Conservation (phyloP, 257 asterid genomes). For the Solanum medicagineum region DNA sequence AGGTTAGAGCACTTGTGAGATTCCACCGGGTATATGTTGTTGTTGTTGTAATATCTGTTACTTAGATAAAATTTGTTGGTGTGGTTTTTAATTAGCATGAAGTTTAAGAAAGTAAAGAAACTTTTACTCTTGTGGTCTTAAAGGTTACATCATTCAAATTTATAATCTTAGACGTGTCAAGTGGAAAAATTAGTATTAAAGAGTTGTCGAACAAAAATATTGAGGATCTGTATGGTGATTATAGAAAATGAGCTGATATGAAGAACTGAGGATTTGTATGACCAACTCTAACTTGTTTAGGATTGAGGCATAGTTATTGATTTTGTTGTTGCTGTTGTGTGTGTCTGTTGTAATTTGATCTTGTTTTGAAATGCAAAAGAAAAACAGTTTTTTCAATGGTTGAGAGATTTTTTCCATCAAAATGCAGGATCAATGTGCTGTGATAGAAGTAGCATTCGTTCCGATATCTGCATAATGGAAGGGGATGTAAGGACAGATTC, state of each 20-base stretch:
- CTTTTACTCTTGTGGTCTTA: background rate
- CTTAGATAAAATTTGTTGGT: background rate
- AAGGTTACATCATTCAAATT: too few relatives aligned
- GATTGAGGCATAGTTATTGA: background rate
- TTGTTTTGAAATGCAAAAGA: background rate
- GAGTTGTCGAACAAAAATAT: background rate
- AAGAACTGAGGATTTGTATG: background rate
- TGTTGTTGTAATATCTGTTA: too few relatives aligned
- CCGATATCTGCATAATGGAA: slow-evolving; percentile 51
- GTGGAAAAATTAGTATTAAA: background rate
- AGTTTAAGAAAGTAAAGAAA: background rate
- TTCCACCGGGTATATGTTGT: too few relatives aligned
- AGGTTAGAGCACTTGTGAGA: too few relatives aligned
- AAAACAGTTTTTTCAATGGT: background rate
- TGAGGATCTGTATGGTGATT: background rate
- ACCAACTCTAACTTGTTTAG: background rate
- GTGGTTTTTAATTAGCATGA: fast-evolving
- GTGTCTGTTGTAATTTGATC: background rate
- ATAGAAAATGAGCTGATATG: background rate
- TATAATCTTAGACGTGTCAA: too few relatives aligned
- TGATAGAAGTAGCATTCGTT: slow-evolving; percentile 44
- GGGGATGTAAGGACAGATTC: slow-evolving; percentile 50
- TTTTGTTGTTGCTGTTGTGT: background rate
- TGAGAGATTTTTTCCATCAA: background rate
- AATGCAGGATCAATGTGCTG: slow-evolving; percentile 57